A percentile compares a stretch with the other conserved stretches of the same genome.
These are phyloP conservation scores for Conticribra guillardii DNA, from an alignment of 108 stramenopile genomes.

Conservation along the genomic window DNA sequence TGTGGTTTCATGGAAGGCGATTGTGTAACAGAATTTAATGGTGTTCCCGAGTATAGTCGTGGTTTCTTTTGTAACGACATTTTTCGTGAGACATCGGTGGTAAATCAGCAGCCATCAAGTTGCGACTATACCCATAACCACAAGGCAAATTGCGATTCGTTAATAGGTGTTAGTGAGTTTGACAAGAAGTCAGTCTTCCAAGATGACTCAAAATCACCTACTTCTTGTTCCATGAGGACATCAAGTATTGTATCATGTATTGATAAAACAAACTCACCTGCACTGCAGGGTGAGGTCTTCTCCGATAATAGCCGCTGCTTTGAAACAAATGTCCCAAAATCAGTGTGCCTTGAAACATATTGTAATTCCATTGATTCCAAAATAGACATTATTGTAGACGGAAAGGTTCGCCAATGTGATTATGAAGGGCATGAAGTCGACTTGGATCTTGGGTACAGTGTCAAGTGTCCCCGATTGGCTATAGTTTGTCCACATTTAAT, in stretches of 20 bases:
- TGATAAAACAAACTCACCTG: constrained; percentile 24
- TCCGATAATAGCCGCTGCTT: constrained; percentile 48
- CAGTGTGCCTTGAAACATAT: constrained; percentile 48
- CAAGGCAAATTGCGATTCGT: constrained; percentile 43
- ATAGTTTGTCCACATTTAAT: constrained; percentile 50
- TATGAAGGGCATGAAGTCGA: constrained; percentile 51
- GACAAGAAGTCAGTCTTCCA: background rate
- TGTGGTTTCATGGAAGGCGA: constrained; percentile 52
- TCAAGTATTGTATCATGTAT: constrained; percentile 38
- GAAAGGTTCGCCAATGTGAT: constrained; percentile 47
- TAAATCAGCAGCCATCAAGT: constrained; percentile 36
- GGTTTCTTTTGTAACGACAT: constrained; percentile 51
- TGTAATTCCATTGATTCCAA: constrained; percentile 52
- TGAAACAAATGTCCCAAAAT: constrained; percentile 32
- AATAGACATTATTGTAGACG: constrained; percentile 47
- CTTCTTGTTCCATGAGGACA: constrained; percentile 40
- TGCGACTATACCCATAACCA: constrained; percentile 57
- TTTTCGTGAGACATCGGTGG: background rate
- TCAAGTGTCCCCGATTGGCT: constrained; percentile 44
- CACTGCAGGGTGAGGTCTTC: constrained; percentile 33
- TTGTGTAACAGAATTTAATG: constrained; percentile 30
- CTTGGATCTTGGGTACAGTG: constrained; percentile 25
- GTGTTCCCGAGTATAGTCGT: constrained; percentile 43
- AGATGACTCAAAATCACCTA: background rate
- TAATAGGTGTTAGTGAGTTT: background rate